These are phyloP conservation scores for Entomortierella parvispora DNA, from an alignment of 192 early-diverging fungal genomes.

Conservation along the genomic window DNA sequence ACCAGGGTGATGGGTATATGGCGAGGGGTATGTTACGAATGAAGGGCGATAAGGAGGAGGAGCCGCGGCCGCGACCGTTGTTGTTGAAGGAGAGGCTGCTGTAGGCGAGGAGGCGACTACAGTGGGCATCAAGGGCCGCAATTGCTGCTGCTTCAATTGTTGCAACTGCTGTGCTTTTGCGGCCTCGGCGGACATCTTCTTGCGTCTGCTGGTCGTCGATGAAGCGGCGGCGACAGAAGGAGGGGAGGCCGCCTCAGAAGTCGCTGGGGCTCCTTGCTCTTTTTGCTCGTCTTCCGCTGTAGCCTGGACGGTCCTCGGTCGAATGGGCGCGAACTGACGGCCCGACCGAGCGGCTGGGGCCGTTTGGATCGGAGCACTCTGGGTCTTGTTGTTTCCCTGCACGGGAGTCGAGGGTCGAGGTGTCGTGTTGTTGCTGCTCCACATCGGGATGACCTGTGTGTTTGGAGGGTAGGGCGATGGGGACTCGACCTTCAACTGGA, in stretches of 20 bases:
- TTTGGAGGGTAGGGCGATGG: too few species aligned
- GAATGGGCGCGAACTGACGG: conserved; percentile 45
- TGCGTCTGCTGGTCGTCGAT: conserved; percentile 19
- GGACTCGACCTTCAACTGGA: conserved; percentile 14
- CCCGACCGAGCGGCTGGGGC: conserved; percentile 6
- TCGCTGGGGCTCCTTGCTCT: conserved; percentile 31
- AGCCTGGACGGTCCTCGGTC: conserved; percentile 38
- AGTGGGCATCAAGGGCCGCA: conserved; percentile 32
- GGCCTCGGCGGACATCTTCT: conserved; percentile 7
- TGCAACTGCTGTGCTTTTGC: background rate
- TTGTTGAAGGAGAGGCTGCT: background rate
- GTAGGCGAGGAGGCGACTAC: conserved; percentile 7
- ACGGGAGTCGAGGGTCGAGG: background rate
- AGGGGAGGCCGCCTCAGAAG: conserved; percentile 11
- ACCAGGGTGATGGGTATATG: conserved; percentile 15
- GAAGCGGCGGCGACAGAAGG: background rate
- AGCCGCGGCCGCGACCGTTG: background rate
- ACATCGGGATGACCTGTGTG: too few species aligned
- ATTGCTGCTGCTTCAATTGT: background rate
- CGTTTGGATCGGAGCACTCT: background rate
- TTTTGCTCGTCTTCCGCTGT: conserved; percentile 38
- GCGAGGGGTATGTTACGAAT: conserved; percentile 33
- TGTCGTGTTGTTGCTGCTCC: background rate
- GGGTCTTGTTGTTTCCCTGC: conserved; percentile 1
- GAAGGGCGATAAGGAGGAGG: conserved; percentile 46